Evolutionary conservation across 495 filamentous ascomycete species (phyloP), one percentile per base, ranked within the genome.

Genomic region (Clohesyomyces aquaticus): DNA sequence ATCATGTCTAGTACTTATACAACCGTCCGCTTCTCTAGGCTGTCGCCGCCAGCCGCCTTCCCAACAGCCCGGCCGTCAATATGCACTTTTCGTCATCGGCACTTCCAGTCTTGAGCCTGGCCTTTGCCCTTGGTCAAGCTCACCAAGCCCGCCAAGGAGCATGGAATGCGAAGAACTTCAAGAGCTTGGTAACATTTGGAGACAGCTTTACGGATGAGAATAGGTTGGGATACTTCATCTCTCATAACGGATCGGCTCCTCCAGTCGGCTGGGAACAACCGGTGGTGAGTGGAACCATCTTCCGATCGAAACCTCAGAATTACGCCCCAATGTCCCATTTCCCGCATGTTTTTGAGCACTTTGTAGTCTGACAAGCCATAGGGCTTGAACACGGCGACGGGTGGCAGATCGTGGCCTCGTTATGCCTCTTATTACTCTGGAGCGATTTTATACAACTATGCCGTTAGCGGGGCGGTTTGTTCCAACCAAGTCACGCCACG

Each of bases 191-290:
- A 28, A 77, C 80, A 9, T 91, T 91, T 70, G 88, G 88, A 28
- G 87, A 90, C 73, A 90, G 88, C 75, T 91, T 87, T 70, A 88
- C 87, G 0, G 89, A 91, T 71, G 87, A 91, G 64, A 81, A 79
- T 4, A 83, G 89, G 1, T 68, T 88, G 19, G 61, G 68, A 0
- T 89, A 89, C 65, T 86, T 90, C 68, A 72, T 78, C 65, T 73
- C 59, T 53, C 74, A 88, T 64, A 80, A 83, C 67, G 83, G 83
- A 18, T 68, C 73, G 1, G 77, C 83, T 0, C 88, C 89, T 6
- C 87, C 88, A 9, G 73, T 81, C 3, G 89, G 89, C 25, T 78
- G 75, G 71, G 71, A 75, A 10, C 69, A 78, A 35, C 77, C 79
- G 22, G 70, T 73, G 19, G 79, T 81, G 76, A 21, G 72, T 46